Evolutionary conservation across 73 alveolate genomes (phyloP).

Genomic region (Durusdinium trenchii): DNA sequence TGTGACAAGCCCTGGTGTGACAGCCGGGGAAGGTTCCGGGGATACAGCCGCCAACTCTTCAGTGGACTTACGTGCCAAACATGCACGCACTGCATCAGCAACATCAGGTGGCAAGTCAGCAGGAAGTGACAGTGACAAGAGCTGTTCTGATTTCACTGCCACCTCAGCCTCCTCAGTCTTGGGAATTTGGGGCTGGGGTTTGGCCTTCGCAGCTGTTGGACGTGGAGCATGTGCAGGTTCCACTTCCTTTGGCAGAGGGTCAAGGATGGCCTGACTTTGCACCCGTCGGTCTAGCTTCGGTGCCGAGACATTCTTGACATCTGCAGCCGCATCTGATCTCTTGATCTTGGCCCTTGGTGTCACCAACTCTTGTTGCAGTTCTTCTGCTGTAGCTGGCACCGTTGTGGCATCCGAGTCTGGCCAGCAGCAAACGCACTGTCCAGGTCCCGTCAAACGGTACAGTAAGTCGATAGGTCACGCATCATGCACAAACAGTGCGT

Average conservation of each 20-base stretch:
- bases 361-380: not conserved
- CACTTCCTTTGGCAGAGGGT: not conserved
- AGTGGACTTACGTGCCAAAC: not conserved
- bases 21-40: not conserved
- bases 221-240: not conserved
- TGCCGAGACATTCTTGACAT: not conserved
- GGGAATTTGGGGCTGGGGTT: not conserved
- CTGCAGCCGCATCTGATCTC: not conserved
- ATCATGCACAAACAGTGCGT: too few relatives aligned
- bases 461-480: too few relatives aligned
- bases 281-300: not conserved
- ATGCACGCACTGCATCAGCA: not conserved
- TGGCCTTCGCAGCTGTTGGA: not conserved
- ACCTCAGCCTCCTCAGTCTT: too few relatives aligned
- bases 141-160: too few relatives aligned
- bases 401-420: conserved; percentile 21
- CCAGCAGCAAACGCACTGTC: not conserved
- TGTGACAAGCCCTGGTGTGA: not conserved
- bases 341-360: not conserved
- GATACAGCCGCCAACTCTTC: not conserved
- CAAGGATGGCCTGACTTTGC: not conserved
- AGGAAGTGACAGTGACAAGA: too few relatives aligned
- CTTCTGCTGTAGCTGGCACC: not conserved
- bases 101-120: not conserved
- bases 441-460: too few relatives aligned